Base-by-base conservation (phyloP, 2,329 filamentous ascomycete genomes). In the Parascedosporium putredinis region DNA sequence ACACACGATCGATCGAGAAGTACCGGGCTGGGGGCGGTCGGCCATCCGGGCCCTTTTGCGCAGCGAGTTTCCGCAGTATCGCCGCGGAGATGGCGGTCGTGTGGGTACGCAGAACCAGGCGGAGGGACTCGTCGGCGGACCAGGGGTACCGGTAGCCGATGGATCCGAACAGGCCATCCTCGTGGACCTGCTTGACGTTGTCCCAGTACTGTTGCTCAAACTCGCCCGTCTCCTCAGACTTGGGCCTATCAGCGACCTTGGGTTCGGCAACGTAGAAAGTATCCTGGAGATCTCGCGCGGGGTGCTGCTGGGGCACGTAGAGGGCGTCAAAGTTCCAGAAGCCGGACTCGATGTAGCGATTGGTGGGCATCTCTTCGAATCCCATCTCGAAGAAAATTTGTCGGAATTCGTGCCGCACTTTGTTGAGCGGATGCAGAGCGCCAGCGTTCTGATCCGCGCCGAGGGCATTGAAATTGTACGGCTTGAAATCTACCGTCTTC, bases 241-340 rank as follows among this genome's bases (percentile, higher is more conserved):
- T 74, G 22, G 85, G 84, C 59, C 71, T 75, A 62, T 90, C 89
- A 33, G 88, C 90, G 51, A 69, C 70, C 53, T 81, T 74, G 43
- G 93, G 93, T 62, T 98, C 90, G 36, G 89, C 89, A 61, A 97
- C 91, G 74, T 96, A 98, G 74, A 97, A 97, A 51, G 93, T 97
- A 62, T 98, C 93, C 75, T 98, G 93, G 57, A 96, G 76, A 66
- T 98, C 93, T 64, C 93, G 88, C 52, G 93, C 93, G 47, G 93
- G 93, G 67, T 98, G 93, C 75, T 98, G 93, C 70, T 95, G 93
- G 25, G 91, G 91, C 49, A 97, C 91, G 67, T 91, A 96, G 55
- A 98, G 87, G 22, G 90, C 83, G 63, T 97, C 91, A 67, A 97
- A 97, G 70, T 97, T 97, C 89, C 93, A 98, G 82, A 97, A 96